Base-by-base conservation (phyloP, 2,329 filamentous ascomycete genomes). In the Fusarium phyllophilum region DNA sequence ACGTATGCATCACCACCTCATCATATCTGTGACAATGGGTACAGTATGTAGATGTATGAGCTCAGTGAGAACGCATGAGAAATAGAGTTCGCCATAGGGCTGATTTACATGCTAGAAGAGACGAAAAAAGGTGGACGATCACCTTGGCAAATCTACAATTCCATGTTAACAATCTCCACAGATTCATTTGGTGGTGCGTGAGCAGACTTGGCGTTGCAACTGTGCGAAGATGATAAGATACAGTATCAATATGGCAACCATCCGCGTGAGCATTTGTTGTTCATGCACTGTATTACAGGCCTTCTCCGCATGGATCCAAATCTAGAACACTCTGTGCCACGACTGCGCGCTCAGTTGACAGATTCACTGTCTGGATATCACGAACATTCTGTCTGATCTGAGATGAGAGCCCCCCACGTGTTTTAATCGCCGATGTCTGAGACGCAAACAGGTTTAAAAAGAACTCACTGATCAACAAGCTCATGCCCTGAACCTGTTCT, bases 111-210 rank as follows among this genome's bases (percentile, higher is more conserved):
- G 14, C 14, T 22, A 22, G 17, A 56, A n/a, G 13, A 42, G n/a
- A 55, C 20, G 33, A 29, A n/a, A 38, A 61, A 56, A 24, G 36
- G 48, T 36, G 58, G 58, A 44, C 6, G 18, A 29, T 15, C 13
- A 29, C 31, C 46, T 61, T 61, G 58, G 58, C 58, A 61, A 56
- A 55, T 61, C 29, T 38, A 15, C 36, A 61, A 42, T 55, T 61
- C 46, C 46, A 42, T 55, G 58, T 39, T 61, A 36, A 22, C n/a
- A 41, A 60, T 54, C 58, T 60, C 45, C 57, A 55, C 57, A 54
- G 34, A n/a, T 33, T 52, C 1, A 15, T 41, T 1, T 39, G 4
- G 24, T 39, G 34, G 51, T 55, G 34, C 20, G 33, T n/a, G 34
- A 39, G 24, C 24, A 55, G 36, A 55, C 57, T 60, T 60, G 57